These are phyloP conservation scores for Thelonectria olida DNA, from an alignment of 2,329 filamentous ascomycete species.

Conservation along the genomic window DNA sequence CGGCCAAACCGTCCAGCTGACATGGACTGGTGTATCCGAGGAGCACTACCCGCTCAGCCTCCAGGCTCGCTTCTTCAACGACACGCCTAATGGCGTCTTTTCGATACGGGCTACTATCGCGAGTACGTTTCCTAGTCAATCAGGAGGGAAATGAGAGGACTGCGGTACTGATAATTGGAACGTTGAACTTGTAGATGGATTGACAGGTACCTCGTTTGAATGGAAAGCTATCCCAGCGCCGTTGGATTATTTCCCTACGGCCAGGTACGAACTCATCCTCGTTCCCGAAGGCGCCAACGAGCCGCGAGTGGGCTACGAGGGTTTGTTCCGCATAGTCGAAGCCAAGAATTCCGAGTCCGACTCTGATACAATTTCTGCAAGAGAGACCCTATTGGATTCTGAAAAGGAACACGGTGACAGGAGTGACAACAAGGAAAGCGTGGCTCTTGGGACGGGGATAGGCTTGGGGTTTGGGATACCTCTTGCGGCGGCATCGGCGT, in stretches of 20 bases:
- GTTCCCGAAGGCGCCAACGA: neutral
- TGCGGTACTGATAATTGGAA: too few relatives aligned
- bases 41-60: slow-evolving; percentile 11
- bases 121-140: too few relatives aligned
- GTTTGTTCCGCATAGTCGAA: slow-evolving; percentile 9
- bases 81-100: slow-evolving; percentile 4
- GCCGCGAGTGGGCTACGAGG: slow-evolving; percentile 6
- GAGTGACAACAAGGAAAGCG: neutral
- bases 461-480: slow-evolving; percentile 10
- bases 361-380: neutral
- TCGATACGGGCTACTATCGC: slow-evolving; percentile 13
- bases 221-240: slow-evolving; percentile 11
- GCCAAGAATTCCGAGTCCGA: neutral
- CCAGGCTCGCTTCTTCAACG: slow-evolving; percentile 16
- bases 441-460: slow-evolving; percentile 4
- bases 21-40: slow-evolving; percentile 8
- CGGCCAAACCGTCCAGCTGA: slow-evolving; percentile 1
- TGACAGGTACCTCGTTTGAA: neutral
- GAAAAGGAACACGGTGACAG: neutral
- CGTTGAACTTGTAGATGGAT: neutral
- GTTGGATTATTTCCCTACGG: slow-evolving; percentile 7
- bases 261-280: slow-evolving; percentile 9
- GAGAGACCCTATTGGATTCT: neutral
- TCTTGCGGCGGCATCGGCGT: neutral
- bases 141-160: too few relatives aligned